Percentiles rank a stretch among this genome's conserved stretches.
Evolutionary conservation across 805 yeast species (phyloP).

Genomic region (Metschnikowia peoriensis): DNA sequence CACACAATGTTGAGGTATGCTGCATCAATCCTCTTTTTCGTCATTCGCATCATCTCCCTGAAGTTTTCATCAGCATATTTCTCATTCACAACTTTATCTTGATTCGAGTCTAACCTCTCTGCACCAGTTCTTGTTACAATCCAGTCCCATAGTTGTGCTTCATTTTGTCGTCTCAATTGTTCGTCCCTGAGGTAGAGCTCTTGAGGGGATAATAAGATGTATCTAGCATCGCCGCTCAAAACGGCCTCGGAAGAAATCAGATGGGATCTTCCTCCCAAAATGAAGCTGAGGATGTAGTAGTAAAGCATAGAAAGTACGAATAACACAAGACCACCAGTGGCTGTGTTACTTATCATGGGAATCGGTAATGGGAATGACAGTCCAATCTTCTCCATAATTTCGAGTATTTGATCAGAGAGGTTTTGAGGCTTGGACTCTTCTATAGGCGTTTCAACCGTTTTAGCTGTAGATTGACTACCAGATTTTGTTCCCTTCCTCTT

Average conservation of each 20-base stretch:
- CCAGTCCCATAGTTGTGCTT: conserved; percentile 20
- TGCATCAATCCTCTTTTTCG: conserved; percentile 16
- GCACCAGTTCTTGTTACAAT: conserved; percentile 13
- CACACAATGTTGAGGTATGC: conserved; percentile 9
- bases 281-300: conserved; percentile 4
- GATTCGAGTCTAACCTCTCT: background rate
- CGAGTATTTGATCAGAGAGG: conserved; percentile 4
- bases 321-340: conserved; percentile 12
- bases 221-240: background rate
- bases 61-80: conserved; percentile 10
- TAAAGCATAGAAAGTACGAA: conserved; percentile 9
- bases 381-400: conserved; percentile 15
- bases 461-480: conserved; percentile 1
- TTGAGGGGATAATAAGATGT: conserved; percentile 9
- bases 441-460: background rate
- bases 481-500: conserved; percentile 15
- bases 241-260: background rate
- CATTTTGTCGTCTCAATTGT: conserved; percentile 2
- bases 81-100: background rate
- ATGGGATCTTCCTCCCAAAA: conserved; percentile 1
- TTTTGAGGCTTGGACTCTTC: conserved; percentile 2
- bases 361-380: conserved; percentile 11
- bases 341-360: conserved; percentile 10
- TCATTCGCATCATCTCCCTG: conserved; percentile 16
- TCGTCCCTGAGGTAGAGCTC: conserved; percentile 13